Evolutionary conservation across 2,329 filamentous ascomycete genomes (phyloP), one percentile per base, ranked within the genome.

Genomic region (Verticillium zaregamsianum): DNA sequence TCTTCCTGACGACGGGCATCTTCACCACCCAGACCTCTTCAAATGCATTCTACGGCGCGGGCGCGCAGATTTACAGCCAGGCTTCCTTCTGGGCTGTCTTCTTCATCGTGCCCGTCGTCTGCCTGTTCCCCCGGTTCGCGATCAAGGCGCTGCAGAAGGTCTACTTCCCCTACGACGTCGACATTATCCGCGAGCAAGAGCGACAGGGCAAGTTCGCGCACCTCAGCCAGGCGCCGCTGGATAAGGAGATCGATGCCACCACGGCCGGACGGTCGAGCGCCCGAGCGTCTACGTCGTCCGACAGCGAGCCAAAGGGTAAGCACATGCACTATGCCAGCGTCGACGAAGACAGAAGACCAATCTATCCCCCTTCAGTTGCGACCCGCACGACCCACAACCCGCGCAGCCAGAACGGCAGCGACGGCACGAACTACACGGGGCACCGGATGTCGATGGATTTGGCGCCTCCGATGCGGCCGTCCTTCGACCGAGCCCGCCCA

Each of bases 1-100:
- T 98, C 71, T 99, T 93, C 82, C 90, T 96, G 79, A 98, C 95
- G 93, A 97, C 95, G 6, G 95, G 93, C 33, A 84, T 96, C 40
- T 99, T 96, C 77, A 84, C 84, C 0, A 75, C 82, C 3, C 78
- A 79, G 45, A 79, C 77, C 6, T 80, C 75, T 59, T 77, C 84
- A 0, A 75, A 70, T 5, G 77, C 74, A 35, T 88, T 98, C 76
- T 97, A 94, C 79, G 82, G 90, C 66, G 85, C 91, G 2, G 94
- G 87, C 5, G 76, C 84, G 1, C 86, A 98, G 76, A 86, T 96
- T 11, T 98, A 96, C 67, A 86, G 86, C 32, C 83, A 92, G 64
- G 81, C 94, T 54, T 87, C 87, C 1, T 99, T 97, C 79, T 99
- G 95, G 95, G 88, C 91, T 20, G 82, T 92, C 57, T 86, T 92